Evolutionary conservation across 2,329 filamentous ascomycete genomes (phyloP).

Genomic region (Aureobasidium musti): DNA sequence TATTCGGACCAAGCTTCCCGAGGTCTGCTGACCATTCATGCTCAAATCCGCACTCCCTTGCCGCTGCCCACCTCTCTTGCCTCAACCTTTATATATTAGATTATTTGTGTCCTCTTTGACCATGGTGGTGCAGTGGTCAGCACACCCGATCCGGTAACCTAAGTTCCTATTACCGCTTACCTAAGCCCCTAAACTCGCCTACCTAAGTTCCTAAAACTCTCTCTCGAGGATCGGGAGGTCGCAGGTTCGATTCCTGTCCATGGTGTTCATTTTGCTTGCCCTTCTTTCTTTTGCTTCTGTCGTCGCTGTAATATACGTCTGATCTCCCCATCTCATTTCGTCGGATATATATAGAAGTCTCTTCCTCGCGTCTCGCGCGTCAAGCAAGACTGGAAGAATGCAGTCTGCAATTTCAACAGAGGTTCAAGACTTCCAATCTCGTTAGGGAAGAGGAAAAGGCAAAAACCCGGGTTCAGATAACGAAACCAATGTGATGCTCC

Average conservation of each 20-base stretch:
- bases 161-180: background rate
- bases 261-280: background rate
- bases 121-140: constrained; percentile 1
- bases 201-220: no score
- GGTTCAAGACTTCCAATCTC: no score
- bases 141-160: background rate
- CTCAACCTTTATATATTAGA: background rate
- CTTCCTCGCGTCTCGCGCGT: no score
- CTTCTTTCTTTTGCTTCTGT: background rate
- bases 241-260: background rate
- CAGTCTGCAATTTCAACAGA: no score
- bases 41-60: no score
- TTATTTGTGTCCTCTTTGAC: background rate
- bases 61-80: background rate
- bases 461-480: no score
- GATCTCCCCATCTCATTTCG: no score
- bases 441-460: no score
- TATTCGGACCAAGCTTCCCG: background rate
- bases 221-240: background rate
- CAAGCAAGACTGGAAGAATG: no score
- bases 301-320: background rate
- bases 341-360: no score
- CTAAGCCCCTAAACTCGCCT: background rate
- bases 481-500: no score
- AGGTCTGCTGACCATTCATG: background rate